Base-by-base conservation (phyloP, 805 yeast species). In the Teunomyces lycoperdinae region DNA sequence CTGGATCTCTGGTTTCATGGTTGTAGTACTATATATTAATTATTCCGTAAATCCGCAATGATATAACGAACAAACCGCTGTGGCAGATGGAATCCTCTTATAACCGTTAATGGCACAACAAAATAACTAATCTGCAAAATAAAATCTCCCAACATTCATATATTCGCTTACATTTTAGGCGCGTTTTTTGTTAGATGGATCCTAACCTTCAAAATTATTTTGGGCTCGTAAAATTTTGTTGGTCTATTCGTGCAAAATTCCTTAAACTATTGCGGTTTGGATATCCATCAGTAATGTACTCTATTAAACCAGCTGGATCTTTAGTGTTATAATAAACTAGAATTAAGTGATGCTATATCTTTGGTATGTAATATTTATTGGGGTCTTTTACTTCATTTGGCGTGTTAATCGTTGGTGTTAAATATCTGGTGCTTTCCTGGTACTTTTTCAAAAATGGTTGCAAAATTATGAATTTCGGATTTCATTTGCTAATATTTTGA, bases 1-100 rank as follows among this genome's bases (percentile, higher is more conserved):
- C 77, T 94, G 95, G 52, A 90, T 84, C 79, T 94, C 98, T 58
- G 99, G 96, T 68, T 83, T 83, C 94, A 86, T 87, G 47, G 50
- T 57, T 36, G 48, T n/a, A 26, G 27, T 38, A 38, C 11, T 38
- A 34, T 34, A 38, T 34, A 38, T 38, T 38, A 38, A 36, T 36
- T 24, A 13, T 20, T 20, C 9, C 30, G 5, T n/a, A 38, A 38
- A 26, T 38, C 41, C 10, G 41, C 41, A 38, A 38, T 24, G 14
- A 20, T n/a, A n/a, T 24, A 38, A n/a, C 27, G 16, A 17, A n/a
- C 28, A 6, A n/a, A 24, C 11, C 16, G 30, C 26, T n/a, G 29
- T 24, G 41, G 30, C 10, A 38, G 30, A 38, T 24, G 41, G 41
- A 20, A 20, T 38, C 16, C n/a, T 26, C 41, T 38, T 38, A 38